Base-by-base conservation (phyloP, 2,329 filamentous ascomycete genomes). In the Alternaria tenuissima region DNA sequence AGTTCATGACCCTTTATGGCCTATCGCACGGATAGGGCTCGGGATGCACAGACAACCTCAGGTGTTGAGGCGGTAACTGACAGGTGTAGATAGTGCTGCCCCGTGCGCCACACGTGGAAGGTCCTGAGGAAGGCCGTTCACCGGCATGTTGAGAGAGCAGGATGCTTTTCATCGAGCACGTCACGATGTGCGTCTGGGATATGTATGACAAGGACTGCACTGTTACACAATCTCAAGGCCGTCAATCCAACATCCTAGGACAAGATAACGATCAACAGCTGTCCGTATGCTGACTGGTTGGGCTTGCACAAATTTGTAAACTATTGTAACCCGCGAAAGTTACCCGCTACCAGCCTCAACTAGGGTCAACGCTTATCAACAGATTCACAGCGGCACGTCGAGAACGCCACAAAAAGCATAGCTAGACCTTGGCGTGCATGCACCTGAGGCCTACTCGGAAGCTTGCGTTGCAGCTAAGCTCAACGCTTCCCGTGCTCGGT, bases 191-290 rank as follows among this genome's bases (percentile, higher is more conserved):
- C 38, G 28, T 26, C 43, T 22, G 34, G 46, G 20, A 49, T 49
- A 30, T 42, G 51, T 43, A 53, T 24, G 51, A 14, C 39, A 41
- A 43, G 28, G 51, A 20, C 51, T 26, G 38, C 14, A 32, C 14
- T 41, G 38, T 49, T 38, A 49, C 46, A 49, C 20, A 52, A 34
- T 52, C 16, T 22, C 20, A n/a, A 52, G 16, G 36, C 24, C 22
- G 49, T 30, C 16, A 28, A 20, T 38, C 34, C 20, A 49, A 38
- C 8, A 49, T 49, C 26, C 26, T 39, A 43, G 16, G 22, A 34
- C 36, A 47, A 54, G 32, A 55, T 38, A 55, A 55, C 52, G 43
- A 54, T 54, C 49, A 59, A 48, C 56, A 38, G 14, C 22, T 16
- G 4, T 18, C 12, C 20, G 52, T 22, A 16, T n/a, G 41, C 28